phyloP scores from a whole-genome alignment of 2,329 filamentous ascomycete genomes.

The Aureobasidium zeae region DNA sequence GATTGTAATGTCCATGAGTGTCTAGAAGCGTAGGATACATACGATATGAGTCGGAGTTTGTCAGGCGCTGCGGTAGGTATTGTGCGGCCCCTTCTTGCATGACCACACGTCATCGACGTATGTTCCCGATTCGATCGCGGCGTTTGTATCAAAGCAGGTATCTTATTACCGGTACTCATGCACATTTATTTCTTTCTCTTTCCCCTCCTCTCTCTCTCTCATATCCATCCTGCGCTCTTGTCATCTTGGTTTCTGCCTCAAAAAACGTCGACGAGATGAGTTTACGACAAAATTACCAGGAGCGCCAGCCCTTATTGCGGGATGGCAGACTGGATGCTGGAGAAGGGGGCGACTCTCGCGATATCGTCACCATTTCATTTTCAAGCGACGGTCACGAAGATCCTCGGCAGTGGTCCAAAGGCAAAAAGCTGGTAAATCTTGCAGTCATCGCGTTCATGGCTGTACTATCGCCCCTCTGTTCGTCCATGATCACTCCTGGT shows the following conservation, averaged over 20 bases:
- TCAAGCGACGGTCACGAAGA: conserved; percentile 34
- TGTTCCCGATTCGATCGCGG: too few relatives aligned
- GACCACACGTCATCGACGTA: too few relatives aligned
- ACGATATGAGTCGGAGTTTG: too few relatives aligned
- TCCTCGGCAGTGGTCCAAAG: conserved; percentile 38
- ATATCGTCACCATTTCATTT: conserved; percentile 28
- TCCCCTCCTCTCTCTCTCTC: neutral
- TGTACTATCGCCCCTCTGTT: conserved; percentile 39
- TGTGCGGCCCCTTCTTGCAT: too few relatives aligned
- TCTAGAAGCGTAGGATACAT: too few relatives aligned
- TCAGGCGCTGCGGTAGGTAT: too few relatives aligned
- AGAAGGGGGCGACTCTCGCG: conserved; percentile 27
- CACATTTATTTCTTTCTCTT: neutral
- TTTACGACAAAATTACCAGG: conserved; percentile 20
- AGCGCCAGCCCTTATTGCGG: conserved; percentile 34
- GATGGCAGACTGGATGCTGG: conserved; percentile 28
- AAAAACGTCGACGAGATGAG: conserved; percentile 2
- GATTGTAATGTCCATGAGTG: too few relatives aligned
- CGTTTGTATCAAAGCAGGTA: too few relatives aligned
- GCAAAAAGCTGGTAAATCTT: conserved; percentile 41
- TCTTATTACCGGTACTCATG: too few relatives aligned
- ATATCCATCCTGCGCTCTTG: too few relatives aligned
- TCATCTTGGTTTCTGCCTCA: too few relatives aligned
- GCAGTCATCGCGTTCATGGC: conserved; percentile 43
- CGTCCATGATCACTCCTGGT: conserved; percentile 44